A percentile compares a stretch with the other conserved stretches of the same genome.
These are phyloP conservation scores for Candida sp. DNA, from an alignment of 1,139 yeast species.

Conservation along the genomic window DNA sequence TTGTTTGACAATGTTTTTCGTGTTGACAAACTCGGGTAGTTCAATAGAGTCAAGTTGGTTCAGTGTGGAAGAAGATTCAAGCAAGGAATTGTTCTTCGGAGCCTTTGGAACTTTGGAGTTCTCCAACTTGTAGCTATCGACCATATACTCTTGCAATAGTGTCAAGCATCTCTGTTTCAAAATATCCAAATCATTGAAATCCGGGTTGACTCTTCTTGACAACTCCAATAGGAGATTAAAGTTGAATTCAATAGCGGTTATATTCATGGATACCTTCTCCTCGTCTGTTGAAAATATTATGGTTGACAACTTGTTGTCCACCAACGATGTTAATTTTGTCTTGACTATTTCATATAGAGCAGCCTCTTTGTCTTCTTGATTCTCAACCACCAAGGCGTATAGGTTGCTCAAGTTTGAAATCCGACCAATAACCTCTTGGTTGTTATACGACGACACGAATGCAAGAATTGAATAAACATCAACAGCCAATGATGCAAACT, in stretches of 20 bases:
- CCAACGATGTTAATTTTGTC: constrained; percentile 27
- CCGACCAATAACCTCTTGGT: constrained; percentile 12
- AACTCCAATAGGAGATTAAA: constrained; percentile 24
- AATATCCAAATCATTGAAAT: constrained; percentile 9
- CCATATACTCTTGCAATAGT: constrained; percentile 19
- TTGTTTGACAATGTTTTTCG: constrained; percentile 27
- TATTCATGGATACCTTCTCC: constrained; percentile 31
- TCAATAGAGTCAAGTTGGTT: constrained; percentile 40
- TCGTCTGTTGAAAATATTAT: constrained; percentile 34
- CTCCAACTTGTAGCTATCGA: constrained; percentile 18
- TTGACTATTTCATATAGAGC: constrained; percentile 19
- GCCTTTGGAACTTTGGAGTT: constrained; percentile 4
- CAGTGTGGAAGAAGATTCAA: neutral
- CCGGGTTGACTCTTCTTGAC: constrained; percentile 14
- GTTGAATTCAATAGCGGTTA: constrained; percentile 36
- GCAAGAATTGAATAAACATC: constrained; percentile 32
- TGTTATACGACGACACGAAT: constrained; percentile 16
- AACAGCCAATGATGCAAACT: constrained; percentile 32
- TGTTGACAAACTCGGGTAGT: constrained; percentile 44
- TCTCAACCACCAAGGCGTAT: neutral
- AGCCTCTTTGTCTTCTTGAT: constrained; percentile 5
- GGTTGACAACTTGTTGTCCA: constrained; percentile 25
- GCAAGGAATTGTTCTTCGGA: neutral
- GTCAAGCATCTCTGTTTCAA: constrained; percentile 17
- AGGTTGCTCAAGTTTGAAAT: constrained; percentile 3